These are phyloP conservation scores for Microcera coccophila DNA, from an alignment of 2,329 filamentous ascomycete species.

Conservation along the genomic window DNA sequence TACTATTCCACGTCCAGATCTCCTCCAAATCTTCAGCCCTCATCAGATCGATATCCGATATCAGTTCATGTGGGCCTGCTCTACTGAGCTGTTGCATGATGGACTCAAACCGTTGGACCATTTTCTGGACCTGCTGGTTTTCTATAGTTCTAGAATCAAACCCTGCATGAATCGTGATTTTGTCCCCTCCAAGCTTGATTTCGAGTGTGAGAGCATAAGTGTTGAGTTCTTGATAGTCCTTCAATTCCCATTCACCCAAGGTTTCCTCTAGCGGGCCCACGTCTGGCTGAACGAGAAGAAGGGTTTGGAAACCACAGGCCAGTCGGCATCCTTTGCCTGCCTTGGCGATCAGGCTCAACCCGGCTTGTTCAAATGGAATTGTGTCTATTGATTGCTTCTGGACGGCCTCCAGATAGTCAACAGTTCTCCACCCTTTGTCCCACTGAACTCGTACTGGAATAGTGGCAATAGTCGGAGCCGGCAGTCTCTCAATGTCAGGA, in stretches of 20 bases:
- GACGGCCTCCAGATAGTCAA: not conserved
- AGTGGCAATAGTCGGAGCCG: not conserved
- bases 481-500: not conserved
- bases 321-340: not conserved
- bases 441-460: not conserved
- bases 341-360: not conserved
- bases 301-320: not conserved
- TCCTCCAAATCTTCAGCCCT: not conserved
- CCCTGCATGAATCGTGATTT: constrained; percentile 2
- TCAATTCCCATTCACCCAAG: not conserved
- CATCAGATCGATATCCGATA: not conserved
- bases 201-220: not conserved
- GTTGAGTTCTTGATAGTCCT: not conserved
- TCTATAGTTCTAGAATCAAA: not conserved
- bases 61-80: not conserved
- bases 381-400: not conserved
- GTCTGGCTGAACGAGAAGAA: not conserved
- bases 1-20: not conserved
- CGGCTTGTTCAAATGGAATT: not conserved
- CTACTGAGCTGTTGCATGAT: constrained; percentile 8
- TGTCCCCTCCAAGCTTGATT: constrained; percentile 4
- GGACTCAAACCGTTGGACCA: not conserved
- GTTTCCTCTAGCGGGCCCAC: not conserved
- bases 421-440: not conserved
- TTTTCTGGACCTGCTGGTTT: not conserved